Conservation (phyloP, 192 early-diverging fungal genomes). For the Mycoemilia scoparia region DNA sequence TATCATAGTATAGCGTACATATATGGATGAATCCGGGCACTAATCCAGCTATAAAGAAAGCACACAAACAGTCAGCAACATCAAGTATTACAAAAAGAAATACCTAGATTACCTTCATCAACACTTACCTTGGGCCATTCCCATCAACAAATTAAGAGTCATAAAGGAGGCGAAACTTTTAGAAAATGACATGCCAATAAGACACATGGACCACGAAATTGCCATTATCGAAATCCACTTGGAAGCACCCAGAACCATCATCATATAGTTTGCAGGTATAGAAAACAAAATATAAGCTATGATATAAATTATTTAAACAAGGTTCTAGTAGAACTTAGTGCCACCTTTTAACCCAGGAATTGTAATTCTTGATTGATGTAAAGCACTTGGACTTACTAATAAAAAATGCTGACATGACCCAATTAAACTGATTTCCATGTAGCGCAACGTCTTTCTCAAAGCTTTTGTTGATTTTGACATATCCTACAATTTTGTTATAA, state of each 20-base stretch:
- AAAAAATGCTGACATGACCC: constrained; percentile 8
- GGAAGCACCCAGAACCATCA: constrained; percentile 27
- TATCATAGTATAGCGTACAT: constrained; percentile 39
- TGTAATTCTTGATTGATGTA: too few relatives aligned
- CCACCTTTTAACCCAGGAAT: too few relatives aligned
- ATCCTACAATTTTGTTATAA: constrained; percentile 36
- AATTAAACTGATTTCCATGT: constrained; percentile 1
- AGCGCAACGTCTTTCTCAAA: constrained; percentile 15
- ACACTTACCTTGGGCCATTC: constrained; percentile 25
- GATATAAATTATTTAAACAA: too few relatives aligned
- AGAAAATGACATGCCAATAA: constrained; percentile 25
- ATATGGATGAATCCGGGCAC: constrained; percentile 43
- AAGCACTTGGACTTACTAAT: too few relatives aligned
- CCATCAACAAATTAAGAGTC: constrained; percentile 12
- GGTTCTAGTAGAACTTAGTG: too few relatives aligned
- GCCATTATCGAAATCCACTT: constrained; percentile 32
- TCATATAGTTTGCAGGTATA: constrained; percentile 43
- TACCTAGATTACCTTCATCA: too few relatives aligned
- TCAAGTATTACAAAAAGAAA: too few relatives aligned
- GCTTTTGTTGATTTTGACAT: constrained; percentile 23
- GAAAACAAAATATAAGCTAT: constrained; percentile 48
- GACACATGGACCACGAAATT: constrained; percentile 33
- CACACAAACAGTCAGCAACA: too few relatives aligned
- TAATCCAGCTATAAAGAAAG: too few relatives aligned
- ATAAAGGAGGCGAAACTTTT: background rate